Evolutionary conservation across 2,329 filamentous ascomycete species (phyloP).

Genomic region (Xylaria sp.): DNA sequence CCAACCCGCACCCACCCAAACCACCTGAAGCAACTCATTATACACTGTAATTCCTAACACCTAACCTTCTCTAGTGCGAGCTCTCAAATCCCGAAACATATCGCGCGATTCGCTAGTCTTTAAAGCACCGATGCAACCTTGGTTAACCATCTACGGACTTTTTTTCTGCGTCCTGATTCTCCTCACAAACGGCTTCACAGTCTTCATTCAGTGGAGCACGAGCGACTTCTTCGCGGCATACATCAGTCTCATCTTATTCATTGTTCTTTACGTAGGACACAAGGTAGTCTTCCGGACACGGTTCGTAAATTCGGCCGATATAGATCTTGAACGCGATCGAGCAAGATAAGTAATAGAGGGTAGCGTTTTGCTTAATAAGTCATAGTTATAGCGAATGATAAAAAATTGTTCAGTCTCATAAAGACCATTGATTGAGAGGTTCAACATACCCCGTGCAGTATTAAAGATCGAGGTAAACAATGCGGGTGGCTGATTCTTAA

Average conservation of each 20-base stretch:
- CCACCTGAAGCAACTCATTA: no score
- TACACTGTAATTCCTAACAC: background rate
- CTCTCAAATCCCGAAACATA: conserved; percentile 66
- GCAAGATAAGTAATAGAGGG: conserved; percentile 20
- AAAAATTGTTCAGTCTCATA: background rate
- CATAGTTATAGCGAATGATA: no score
- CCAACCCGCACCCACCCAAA: no score
- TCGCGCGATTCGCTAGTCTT: conserved; percentile 69
- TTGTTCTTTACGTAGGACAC: conserved; percentile 69
- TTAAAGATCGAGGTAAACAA: background rate
- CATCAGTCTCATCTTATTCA: conserved; percentile 72
- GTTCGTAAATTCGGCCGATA: conserved; percentile 43
- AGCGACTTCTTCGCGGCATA: conserved; percentile 73
- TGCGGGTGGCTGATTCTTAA: no score
- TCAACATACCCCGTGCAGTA: no score
- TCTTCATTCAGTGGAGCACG: conserved; percentile 72
- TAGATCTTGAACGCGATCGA: conserved; percentile 47
- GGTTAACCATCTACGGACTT: conserved; percentile 72
- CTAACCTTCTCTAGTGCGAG: conserved; percentile 54
- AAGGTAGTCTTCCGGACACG: conserved; percentile 58
- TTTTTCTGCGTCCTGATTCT: conserved; percentile 73
- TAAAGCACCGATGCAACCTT: conserved; percentile 70
- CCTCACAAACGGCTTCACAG: conserved; percentile 75
- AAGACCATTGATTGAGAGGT: background rate
- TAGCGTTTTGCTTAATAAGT: no score